Conservation (phyloP, 164 flowering plant species). For the Liriodendron chinense region DNA sequence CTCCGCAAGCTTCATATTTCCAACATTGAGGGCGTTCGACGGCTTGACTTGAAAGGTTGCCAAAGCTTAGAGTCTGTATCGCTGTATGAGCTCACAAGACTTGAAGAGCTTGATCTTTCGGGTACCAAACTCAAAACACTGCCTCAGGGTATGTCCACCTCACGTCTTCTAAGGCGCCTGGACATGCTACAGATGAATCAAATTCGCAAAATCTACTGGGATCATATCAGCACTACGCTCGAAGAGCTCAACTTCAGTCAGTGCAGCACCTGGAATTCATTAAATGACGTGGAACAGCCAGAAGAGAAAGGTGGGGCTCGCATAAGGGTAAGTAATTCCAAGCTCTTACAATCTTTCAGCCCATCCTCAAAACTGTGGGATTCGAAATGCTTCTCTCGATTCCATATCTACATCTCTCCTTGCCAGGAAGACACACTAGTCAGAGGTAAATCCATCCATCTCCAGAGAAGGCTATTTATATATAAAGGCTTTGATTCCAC, state of each 20-base stretch:
- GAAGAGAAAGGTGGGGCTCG: neutral
- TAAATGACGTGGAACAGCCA: too few relatives aligned
- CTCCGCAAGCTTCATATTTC: neutral
- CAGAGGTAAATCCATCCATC: neutral
- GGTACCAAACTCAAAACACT: neutral
- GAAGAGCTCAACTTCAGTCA: neutral
- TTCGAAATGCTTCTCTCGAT: neutral
- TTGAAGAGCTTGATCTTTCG: neutral
- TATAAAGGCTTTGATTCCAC: neutral
- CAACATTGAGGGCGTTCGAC: neutral
- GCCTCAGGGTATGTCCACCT: neutral
- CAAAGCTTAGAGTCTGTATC: neutral
- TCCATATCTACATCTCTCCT: neutral
- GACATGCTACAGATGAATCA: neutral
- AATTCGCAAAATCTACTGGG: neutral
- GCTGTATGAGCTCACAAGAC: neutral
- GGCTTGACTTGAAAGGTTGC: neutral
- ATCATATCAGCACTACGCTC: neutral
- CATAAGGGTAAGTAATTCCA: neutral
- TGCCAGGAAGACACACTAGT: neutral
- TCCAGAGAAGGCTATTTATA: neutral
- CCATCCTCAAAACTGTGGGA: neutral
- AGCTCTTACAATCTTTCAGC: neutral
- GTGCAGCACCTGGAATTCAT: neutral
- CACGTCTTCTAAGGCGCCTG: neutral